Base-by-base conservation (phyloP, 1,284 basidiomycete genomes). In the Microbotryum silenes-acaulis region DNA sequence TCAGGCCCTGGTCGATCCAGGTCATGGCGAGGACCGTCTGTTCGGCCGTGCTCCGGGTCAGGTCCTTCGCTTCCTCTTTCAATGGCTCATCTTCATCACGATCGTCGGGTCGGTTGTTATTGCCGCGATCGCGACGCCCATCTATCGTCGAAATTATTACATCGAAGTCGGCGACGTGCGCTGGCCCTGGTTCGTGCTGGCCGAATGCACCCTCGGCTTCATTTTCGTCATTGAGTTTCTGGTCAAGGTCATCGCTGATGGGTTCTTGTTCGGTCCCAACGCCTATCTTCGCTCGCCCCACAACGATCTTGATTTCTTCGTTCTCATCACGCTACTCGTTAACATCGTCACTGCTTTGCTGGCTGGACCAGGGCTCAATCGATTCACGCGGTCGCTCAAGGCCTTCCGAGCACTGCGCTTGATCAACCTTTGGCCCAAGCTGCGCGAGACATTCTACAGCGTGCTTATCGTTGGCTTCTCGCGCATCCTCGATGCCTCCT, bases 241-340 rank as follows among this genome's bases (percentile, higher is more conserved):
- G 65, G 85, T 97, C 83, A 93, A 97, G 77, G 79, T 96, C 71
- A 79, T 92, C 53, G 94, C 94, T 0, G 94, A 98, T 71, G 94
- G 94, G 0, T 67, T 93, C 73, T 71, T 87, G 20, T 93, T 96
- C 76, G 87, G 92, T 0, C 94, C 94, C 0, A 97, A 97, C 71
- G 91, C 92, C 0, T 97, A 97, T 73, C 76, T 97, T 33, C 83
- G 87, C 20, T 91, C 87, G 64, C 84, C 92, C 14, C 97, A 93
- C 91, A 97, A 97, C 74, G 75, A 87, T 64, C 79, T 97, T 60
- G 94, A 98, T 76, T 85, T 96, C 67, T 77, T 91, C 71, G 88
- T 97, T 72, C 82, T 97, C 76, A 74, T 80, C 46, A 89, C 91
- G 3, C 77, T 97, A 33, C 75, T 96, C 21, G 79, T 90, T 75